Evolutionary conservation across 2,329 filamentous ascomycete genomes (phyloP).

Genomic region (Sarocladium kiliense): DNA sequence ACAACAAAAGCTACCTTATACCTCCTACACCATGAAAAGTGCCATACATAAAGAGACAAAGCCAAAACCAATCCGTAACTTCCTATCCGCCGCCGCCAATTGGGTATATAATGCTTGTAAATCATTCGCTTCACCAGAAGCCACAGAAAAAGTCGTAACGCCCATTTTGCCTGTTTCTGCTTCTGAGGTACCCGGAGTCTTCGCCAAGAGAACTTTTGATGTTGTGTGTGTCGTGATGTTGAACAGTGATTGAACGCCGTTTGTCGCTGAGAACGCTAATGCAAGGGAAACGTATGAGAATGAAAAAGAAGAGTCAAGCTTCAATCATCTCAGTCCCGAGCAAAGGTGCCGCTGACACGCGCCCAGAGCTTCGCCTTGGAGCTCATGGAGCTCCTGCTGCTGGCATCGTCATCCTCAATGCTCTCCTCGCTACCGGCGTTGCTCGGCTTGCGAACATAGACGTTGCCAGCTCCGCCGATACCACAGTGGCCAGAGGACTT

Average conservation of each 20-base stretch:
- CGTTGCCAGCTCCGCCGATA: constrained; percentile 59
- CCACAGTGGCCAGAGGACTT: constrained; percentile 51
- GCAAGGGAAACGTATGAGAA: background rate
- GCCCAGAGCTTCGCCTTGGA: constrained; percentile 29
- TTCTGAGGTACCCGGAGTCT: constrained; percentile 6
- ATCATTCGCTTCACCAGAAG: constrained; percentile 8
- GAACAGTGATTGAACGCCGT: background rate
- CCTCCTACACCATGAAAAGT: background rate
- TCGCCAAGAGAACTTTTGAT: background rate
- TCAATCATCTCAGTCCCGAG: constrained; percentile 20
- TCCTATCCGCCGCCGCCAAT: background rate
- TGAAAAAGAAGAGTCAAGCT: background rate
- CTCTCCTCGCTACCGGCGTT: constrained; percentile 20
- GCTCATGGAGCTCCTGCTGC: constrained; percentile 31
- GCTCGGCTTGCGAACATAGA: constrained; percentile 49
- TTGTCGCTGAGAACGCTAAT: background rate
- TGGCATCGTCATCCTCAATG: constrained; percentile 14
- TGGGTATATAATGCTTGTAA: constrained; percentile 8
- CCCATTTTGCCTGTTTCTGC: background rate
- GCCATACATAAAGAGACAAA: constrained; percentile 9
- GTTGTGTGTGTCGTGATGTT: constrained; percentile 2
- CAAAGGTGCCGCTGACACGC: constrained; percentile 26
- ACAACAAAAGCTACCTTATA: background rate
- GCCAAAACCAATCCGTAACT: background rate
- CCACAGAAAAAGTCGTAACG: background rate